These are phyloP conservation scores for Malus hybrid DNA, from an alignment of 331 rosid genomes.

Conservation along the genomic window DNA sequence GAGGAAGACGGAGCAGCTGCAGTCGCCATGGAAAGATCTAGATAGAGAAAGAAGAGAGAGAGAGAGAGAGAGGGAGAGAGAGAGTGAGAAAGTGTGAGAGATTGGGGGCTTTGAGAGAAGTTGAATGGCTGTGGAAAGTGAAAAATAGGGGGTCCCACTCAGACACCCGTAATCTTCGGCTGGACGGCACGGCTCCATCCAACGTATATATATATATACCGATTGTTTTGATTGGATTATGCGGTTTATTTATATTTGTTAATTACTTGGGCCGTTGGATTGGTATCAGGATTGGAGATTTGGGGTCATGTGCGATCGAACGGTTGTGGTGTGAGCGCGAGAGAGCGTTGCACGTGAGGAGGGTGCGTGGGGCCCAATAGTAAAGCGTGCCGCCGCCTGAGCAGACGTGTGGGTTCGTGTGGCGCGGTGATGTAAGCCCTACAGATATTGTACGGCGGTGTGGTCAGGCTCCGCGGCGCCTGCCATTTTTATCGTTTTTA, in stretches of 20 bases:
- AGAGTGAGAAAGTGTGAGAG: neutral
- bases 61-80: too few relatives aligned
- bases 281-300: neutral
- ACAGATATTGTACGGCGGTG: conserved; percentile 28
- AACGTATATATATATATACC: neutral
- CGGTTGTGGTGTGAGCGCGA: neutral
- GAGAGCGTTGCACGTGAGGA: neutral
- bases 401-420: conserved; percentile 35
- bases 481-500: neutral
- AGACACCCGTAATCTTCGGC: conserved; percentile 91
- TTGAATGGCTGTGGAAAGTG: neutral
- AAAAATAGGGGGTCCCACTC: conserved; percentile 49
- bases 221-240: neutral
- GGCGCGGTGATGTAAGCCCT: conserved; percentile 58
- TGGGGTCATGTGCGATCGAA: neutral
- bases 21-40: conserved; percentile 33
- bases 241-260: neutral
- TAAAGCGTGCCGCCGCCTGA: conserved; percentile 60
- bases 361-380: conserved; percentile 7
- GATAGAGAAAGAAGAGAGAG: neutral
- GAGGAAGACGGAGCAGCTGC: conserved; percentile 19
- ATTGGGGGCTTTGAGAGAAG: neutral
- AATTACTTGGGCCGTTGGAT: conserved; percentile 24
- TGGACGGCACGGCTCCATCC: conserved; percentile 44
- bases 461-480: conserved; percentile 16